Percentiles rank a stretch among this genome's conserved stretches.
Conservation (phyloP, 345 rosid genomes). For the Citrus inodora region DNA sequence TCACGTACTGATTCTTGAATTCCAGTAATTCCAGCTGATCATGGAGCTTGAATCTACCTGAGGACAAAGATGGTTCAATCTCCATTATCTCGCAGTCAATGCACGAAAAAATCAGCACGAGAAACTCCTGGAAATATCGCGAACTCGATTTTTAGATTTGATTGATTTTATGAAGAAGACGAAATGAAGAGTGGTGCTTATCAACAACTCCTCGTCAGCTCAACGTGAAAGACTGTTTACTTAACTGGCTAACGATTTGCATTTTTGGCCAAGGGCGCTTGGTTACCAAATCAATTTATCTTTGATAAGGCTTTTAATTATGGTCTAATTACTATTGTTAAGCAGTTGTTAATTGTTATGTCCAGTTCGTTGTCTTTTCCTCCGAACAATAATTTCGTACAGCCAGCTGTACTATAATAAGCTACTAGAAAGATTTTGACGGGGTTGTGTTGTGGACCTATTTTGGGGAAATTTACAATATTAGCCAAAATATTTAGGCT, state of each 20-base stretch:
- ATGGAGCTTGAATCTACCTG: constrained; percentile 61
- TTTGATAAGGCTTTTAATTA: neutral
- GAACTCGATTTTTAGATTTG: neutral
- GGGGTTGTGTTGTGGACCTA: neutral
- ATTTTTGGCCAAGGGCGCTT: neutral
- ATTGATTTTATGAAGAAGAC: neutral
- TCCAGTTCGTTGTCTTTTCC: neutral
- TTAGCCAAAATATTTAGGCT: too few relatives aligned
- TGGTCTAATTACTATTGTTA: neutral
- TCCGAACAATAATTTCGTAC: neutral
- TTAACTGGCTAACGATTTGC: neutral
- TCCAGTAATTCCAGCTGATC: constrained; percentile 71
- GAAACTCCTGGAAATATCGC: neutral
- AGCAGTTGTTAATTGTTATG: neutral
- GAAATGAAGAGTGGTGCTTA: too few relatives aligned
- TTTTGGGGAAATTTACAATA: too few relatives aligned
- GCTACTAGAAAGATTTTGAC: neutral
- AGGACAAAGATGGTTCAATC: constrained; percentile 27
- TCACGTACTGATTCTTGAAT: constrained; percentile 68
- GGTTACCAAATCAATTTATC: neutral
- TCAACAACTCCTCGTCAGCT: constrained; percentile 6
- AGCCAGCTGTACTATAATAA: neutral
- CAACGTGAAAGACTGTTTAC: neutral
- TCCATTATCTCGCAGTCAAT: constrained; percentile 31
- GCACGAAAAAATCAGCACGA: neutral